Evolutionary conservation across 2,329 filamentous ascomycete species (phyloP).

Genomic region (Fusarium nygamai): DNA sequence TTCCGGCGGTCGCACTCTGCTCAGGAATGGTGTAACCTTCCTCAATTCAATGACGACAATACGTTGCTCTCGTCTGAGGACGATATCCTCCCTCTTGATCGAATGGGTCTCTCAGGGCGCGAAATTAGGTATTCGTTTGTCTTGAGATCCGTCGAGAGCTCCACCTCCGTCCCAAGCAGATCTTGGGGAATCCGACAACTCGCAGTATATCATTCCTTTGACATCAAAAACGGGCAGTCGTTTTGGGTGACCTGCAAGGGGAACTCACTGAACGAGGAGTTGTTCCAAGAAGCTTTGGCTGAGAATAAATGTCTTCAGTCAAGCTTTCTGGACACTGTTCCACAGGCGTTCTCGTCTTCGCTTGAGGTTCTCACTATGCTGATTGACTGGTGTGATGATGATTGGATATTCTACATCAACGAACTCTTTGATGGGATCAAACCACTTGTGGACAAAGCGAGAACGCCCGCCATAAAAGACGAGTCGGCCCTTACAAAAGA

Average conservation of each 20-base stretch:
- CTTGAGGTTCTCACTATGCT: conserved; percentile 12
- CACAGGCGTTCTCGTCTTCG: not conserved
- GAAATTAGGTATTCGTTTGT: conserved; percentile 30
- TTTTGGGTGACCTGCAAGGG: conserved; percentile 25
- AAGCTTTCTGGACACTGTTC: not conserved
- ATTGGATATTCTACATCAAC: conserved; percentile 31
- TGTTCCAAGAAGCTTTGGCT: not conserved
- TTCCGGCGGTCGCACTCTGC: not conserved
- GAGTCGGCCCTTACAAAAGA: not conserved
- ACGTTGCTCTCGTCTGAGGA: not conserved
- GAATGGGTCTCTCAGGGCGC: conserved; percentile 13
- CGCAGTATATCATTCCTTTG: conserved; percentile 30
- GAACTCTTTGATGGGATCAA: not conserved
- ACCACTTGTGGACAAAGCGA: not conserved
- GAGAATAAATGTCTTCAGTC: not conserved
- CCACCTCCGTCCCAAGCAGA: not conserved
- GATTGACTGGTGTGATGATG: conserved; percentile 27
- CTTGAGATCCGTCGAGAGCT: conserved; percentile 24
- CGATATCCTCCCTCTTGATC: not conserved
- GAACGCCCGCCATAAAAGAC: not conserved
- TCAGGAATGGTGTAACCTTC: conserved; percentile 19
- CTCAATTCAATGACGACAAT: conserved; percentile 25
- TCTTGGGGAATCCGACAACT: conserved; percentile 19
- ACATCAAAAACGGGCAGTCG: not conserved
- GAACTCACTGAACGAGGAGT: conserved; percentile 3